A percentile compares a stretch with the other conserved stretches of the same genome.
Conservation (phyloP, 768 basidiomycete species). For the Brasilioporus rufonigricans region DNA sequence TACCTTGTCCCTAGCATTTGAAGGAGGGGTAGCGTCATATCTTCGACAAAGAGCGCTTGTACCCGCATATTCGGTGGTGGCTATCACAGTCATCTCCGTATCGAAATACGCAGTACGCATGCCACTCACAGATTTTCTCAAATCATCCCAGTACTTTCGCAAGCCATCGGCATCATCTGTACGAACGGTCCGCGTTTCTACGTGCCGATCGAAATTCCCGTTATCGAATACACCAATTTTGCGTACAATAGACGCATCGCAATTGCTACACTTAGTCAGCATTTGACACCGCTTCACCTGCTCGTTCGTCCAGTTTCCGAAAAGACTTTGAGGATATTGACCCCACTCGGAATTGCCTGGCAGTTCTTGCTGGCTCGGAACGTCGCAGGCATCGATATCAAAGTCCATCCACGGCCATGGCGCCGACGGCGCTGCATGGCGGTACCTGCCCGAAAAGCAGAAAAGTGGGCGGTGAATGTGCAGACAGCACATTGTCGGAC, state of each 20-base stretch:
- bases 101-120: not conserved
- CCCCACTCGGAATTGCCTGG: conserved; percentile 23
- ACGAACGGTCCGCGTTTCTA: conserved; percentile 9
- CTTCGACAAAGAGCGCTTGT: conserved; percentile 53
- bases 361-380: not conserved
- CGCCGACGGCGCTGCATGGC: conserved; percentile 37
- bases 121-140: conserved; percentile 33
- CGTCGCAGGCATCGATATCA: conserved; percentile 12
- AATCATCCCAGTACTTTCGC: conserved; percentile 33
- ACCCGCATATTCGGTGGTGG: conserved; percentile 40
- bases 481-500: not conserved
- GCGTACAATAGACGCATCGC: conserved; percentile 19
- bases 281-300: conserved; percentile 41
- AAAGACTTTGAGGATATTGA: conserved; percentile 48
- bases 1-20: conserved; percentile 59
- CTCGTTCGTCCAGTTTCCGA: conserved; percentile 50
- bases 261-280: conserved; percentile 17
- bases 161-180: conserved; percentile 11
- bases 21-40: conserved; percentile 48
- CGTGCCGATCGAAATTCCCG: conserved; percentile 18
- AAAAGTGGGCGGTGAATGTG: not conserved
- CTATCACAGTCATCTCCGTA: conserved; percentile 8
- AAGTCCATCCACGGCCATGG: conserved; percentile 42
- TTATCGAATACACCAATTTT: conserved; percentile 15
- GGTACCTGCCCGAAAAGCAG: conserved; percentile 16